These are phyloP conservation scores for Linnemannia elongata DNA, from an alignment of 192 early-diverging fungal genomes.

Conservation along the genomic window DNA sequence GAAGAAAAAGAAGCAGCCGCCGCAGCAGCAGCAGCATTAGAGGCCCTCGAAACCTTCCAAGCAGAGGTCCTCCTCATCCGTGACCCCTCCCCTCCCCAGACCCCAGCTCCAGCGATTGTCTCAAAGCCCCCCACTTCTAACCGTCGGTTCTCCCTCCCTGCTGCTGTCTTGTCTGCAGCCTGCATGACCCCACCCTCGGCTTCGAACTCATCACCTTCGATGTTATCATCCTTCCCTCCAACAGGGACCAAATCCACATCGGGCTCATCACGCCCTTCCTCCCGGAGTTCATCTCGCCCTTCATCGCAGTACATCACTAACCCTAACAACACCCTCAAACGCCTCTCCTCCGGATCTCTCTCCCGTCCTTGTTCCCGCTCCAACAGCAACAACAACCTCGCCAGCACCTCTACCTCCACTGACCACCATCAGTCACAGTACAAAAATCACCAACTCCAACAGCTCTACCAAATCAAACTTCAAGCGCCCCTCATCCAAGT, in stretches of 20 bases:
- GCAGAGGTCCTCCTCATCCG: neutral
- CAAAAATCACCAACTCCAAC: neutral
- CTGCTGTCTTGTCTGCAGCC: neutral
- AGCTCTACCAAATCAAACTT: neutral
- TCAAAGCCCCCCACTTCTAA: neutral
- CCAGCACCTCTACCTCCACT: neutral
- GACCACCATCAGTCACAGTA: neutral
- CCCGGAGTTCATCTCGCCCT: neutral
- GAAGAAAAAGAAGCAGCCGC: neutral
- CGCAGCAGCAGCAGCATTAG: neutral
- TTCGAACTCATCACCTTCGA: neutral
- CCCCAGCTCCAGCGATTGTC: neutral
- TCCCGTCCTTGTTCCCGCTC: neutral
- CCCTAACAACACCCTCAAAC: neutral
- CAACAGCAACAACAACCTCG: neutral
- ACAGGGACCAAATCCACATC: neutral
- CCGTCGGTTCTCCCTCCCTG: neutral
- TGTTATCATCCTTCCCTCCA: neutral
- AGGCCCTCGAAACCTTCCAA: neutral
- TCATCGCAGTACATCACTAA: neutral
- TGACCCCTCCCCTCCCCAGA: neutral
- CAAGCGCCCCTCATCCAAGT: conserved; percentile 8
- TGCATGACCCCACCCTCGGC: neutral
- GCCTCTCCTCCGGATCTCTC: neutral
- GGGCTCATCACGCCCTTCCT: neutral